Evolutionary conservation across 2,329 filamentous ascomycete species (phyloP), one percentile per base, ranked within the genome.

Genomic region (Penicillium polonicum): DNA sequence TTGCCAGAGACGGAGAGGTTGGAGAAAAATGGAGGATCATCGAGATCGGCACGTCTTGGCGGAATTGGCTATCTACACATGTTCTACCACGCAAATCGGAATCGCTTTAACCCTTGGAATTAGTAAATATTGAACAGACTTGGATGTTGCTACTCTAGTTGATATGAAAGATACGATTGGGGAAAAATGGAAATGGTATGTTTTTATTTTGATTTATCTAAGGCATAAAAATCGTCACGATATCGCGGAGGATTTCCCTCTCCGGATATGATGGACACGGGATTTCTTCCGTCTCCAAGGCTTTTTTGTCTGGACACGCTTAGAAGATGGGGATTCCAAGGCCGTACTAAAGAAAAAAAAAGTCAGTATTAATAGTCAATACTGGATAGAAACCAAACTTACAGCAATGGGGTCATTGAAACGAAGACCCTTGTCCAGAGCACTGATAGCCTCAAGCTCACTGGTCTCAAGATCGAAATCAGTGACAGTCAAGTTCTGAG

Each of bases 401-500:
- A 88, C 86, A 73, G 86, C 86, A 60, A 83, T 79, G 52, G 89
- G 90, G 77, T 91, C 85, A 78, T 92, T 92, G 78, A 92, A 92
- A 69, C 88, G 84, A 71, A 91, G 78, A 62, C 82, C 80, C 67
- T 80, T 77, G 74, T 92, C 83, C 72, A 92, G 79, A 48, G 74
- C 80, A 58, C 81, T 82, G 71, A 92, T 92, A 59, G 81, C 78
- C 62, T 88, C 78, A 57, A 94, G 77, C 59, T 93, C 91, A 39
- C 80, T 79, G 68, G 86, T 74, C 27, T 82, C 80, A 35, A 92
- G 77, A 67, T 91, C 82, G 71, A 90, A 92, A 61, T 77, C 78
- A 62, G 79, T 83, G 61, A 86, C 84, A 65, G 87, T 83, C 63
- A 92, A 77, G 77, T 73, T 64, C 63, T 71, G 55, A 50, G 68